Evolutionary conservation across 2,329 filamentous ascomycete genomes (phyloP), one percentile per base, ranked within the genome.

Genomic region (Colletotrichum sp.): DNA sequence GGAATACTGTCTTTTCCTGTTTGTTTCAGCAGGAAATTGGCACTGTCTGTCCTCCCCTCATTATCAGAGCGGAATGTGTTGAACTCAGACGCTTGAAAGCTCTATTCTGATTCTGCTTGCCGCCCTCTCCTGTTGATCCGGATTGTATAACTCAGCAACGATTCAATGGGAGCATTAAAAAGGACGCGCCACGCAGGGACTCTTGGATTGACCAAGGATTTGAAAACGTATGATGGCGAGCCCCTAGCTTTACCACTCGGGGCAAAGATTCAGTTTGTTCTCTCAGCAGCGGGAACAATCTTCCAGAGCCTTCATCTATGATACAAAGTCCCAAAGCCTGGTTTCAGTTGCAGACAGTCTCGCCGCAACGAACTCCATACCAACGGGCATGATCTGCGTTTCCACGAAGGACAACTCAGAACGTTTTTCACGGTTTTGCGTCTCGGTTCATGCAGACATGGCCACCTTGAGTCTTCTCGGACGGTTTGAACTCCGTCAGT

Each of bases 101-200:
- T 13, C n/a, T 13, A 7, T 52, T 13, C 10, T 21, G n/a, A 3
- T 49, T 21, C 44, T 52, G 18, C 44, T 52, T 21, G n/a, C n/a
- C 44, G 12, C 18, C 10, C 0, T 13, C 44, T 21, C 44, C 2
- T 13, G 6, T 21, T 2, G 2, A 21, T 52, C 12, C n/a, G 44
- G 0, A 9, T 6, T 21, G 44, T 52, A 21, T 52, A 21, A 7
- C 1, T 5, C 1, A 52, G n/a, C 6, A 13, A 21, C 6, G 10
- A 13, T 13, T 21, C 44, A 8, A 5, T 21, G 4, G 10, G n/a
- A 0, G 44, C n/a, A 21, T 52, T 8, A 3, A 8, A 21, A 49
- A 2, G 1, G 13, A 3, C 2, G 4, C 12, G 0, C 44, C n/a
- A 4, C 10, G 10, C 6, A 52, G 44, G 10, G 0, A 21, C 5